Base-by-base conservation (phyloP, 2,329 filamentous ascomycete genomes). In the Aulographum hederae region DNA sequence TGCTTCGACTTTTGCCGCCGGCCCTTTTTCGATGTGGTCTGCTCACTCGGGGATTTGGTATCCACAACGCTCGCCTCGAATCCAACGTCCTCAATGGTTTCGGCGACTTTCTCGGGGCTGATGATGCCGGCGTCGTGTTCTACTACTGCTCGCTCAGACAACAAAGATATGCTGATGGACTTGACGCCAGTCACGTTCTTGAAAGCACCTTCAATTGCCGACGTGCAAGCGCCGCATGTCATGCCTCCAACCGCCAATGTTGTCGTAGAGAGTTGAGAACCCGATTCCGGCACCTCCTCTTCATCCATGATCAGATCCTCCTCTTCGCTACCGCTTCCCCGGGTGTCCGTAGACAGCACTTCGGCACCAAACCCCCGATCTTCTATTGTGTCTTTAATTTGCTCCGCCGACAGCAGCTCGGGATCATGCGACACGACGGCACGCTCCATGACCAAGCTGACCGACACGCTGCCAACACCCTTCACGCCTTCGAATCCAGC, bases 381-480 rank as follows among this genome's bases (percentile, higher is more conserved):
- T 45, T 94, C 82, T 41, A 94, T 89, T 21, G 78, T 82, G 41
- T 92, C 81, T 48, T 70, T 72, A 37, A 95, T 68, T 42, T 75
- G 60, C 23, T 85, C 78, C 37, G 82, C 68, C 11, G 80, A 59
- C 32, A 95, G 68, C 32, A 69, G 66, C 34, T 66, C 58, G 2
- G 81, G 72, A 53, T 95, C 78, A 56, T 98, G 89, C 55, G 85
- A 77, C 21, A 95, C 65, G 26, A 95, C 85, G n/a, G 86, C 89
- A 37, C 86, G 73, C 54, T 93, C 85, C 73, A 94, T 92, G 34
- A 94, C 78, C 44, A 98, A 61, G 50, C 82, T 93, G 45, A 98
- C 78, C 6, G 84, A 91, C 36, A 95, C 82, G 43, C 67, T 82
- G 39, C 78, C 79, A 6, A 89, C 73, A 33, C 89, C 86, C 25